Percentiles rank a stretch among this genome's conserved stretches.
Conservation (phyloP, 768 basidiomycete species). For the Pulveroboletus frians region DNA sequence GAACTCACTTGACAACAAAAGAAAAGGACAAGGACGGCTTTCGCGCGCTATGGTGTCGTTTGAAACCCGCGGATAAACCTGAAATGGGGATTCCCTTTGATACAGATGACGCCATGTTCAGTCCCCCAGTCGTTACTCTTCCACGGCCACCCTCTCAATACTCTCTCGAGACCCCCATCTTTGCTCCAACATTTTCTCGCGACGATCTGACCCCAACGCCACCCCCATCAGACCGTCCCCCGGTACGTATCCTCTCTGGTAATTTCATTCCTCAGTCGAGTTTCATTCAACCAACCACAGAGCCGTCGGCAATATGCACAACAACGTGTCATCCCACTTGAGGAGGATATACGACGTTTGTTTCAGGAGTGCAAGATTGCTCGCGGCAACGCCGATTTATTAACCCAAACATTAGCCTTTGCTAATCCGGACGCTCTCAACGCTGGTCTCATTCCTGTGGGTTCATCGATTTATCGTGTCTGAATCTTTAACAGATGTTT, state of each 20-base stretch:
- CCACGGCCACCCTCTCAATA: constrained; percentile 29
- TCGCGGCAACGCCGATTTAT: constrained; percentile 69
- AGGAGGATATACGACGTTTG: constrained; percentile 80
- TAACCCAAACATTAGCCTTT: constrained; percentile 65
- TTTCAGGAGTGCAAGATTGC: constrained; percentile 85
- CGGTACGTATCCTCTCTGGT: constrained; percentile 10
- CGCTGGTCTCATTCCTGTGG: constrained; percentile 61
- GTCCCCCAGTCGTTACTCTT: constrained; percentile 45
- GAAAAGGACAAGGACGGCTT: constrained; percentile 49
- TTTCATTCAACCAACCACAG: constrained; percentile 6
- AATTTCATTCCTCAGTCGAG: neutral
- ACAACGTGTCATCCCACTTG: constrained; percentile 55
- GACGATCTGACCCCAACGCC: constrained; percentile 25
- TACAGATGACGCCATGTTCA: constrained; percentile 75
- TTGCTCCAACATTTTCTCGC: constrained; percentile 33
- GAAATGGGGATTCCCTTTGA: constrained; percentile 81
- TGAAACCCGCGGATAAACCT: constrained; percentile 76
- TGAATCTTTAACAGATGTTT: neutral
- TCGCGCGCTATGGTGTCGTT: constrained; percentile 69
- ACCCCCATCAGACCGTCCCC: constrained; percentile 22
- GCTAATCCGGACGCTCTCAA: constrained; percentile 68
- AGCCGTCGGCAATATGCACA: constrained; percentile 17
- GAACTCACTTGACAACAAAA: constrained; percentile 18
- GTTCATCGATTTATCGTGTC: constrained; percentile 14
- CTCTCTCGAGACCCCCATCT: constrained; percentile 33